Percentiles rank a stretch among this genome's conserved stretches.
These are phyloP conservation scores for Scedosporium dehoogii DNA, from an alignment of 2,329 filamentous ascomycete genomes.

Conservation along the genomic window DNA sequence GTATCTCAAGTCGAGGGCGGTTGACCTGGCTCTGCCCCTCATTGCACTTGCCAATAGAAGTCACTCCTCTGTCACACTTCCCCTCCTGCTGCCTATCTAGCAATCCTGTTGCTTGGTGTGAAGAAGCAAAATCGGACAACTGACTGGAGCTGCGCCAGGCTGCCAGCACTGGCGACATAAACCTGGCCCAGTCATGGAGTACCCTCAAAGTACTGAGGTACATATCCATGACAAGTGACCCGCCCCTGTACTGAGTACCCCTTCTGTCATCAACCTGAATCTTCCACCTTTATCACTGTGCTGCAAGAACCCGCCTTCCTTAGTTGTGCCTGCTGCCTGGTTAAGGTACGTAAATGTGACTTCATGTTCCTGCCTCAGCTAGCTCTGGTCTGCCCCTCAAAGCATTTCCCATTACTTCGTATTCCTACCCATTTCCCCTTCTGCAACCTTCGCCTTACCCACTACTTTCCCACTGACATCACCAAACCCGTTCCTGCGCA, in stretches of 20 bases:
- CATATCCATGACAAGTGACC: too few species aligned
- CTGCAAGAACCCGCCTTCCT: not conserved
- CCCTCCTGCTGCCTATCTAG: not conserved
- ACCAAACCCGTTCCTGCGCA: not conserved
- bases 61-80: not conserved
- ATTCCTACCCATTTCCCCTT: not conserved
- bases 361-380: not conserved
- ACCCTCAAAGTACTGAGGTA: too few species aligned
- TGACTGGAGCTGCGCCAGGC: not conserved
- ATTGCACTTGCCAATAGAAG: not conserved
- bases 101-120: too few species aligned
- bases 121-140: not conserved
- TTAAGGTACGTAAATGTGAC: not conserved
- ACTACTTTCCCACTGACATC: constrained; percentile 4
- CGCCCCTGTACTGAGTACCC: too few species aligned
- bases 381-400: not conserved
- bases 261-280: too few species aligned
- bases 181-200: too few species aligned
- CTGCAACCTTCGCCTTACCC: not conserved
- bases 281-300: not conserved
- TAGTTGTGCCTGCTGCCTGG: not conserved
- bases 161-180: not conserved
- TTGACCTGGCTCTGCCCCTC: not conserved
- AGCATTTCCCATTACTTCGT: not conserved
- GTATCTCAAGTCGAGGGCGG: too few species aligned